Evolutionary conservation across 495 filamentous ascomycete species (phyloP), one percentile per base, ranked within the genome.

Genomic region (Penicillium verhagenii): DNA sequence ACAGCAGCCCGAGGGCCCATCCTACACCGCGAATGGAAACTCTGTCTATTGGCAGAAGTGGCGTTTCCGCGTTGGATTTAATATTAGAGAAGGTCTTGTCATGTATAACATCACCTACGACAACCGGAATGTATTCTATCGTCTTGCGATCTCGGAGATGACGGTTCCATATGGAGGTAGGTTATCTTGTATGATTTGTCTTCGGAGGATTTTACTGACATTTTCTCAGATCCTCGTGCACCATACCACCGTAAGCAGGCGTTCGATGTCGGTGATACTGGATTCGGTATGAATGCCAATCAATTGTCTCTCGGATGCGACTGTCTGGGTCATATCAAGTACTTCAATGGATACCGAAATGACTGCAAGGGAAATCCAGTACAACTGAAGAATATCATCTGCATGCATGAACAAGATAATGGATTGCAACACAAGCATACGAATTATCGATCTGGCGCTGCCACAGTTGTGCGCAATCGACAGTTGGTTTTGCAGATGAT

Each of bases 1-100:
- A 0, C 72, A 85, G 38, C 90, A 94, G 59, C 90, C 90, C 1
- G 82, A 92, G 56, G 90, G 90, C 2, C 81, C 84, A 11, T 89
- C 86, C 14, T 94, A 92, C 66, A 70, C 67, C 1, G 70, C 66
- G 20, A 72, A 73, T 14, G 82, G 80, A 16, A 74, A 79, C 53
- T 72, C 72, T 14, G 66, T 79, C 18, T 74, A 83, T 37, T 88
- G 85, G 85, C 85, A 88, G 67, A 87, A 87, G 56, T 88, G 85
- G 85, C 71, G 75, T 7, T 85, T 88, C 67, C 72, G 84, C 19
- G 75, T 89, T 9, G 82, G 82, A 6, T 88, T 86, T 65, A 88
- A 86, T 42, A 75, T 76, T 47, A 77, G 85, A 9, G 85, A 88
- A 60, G 85, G 85, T 4, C 74, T 84, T 54, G 81, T 86, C 25